Conservation (phyloP, 108 stramenopile species). For the Craspedostauros australis region DNA sequence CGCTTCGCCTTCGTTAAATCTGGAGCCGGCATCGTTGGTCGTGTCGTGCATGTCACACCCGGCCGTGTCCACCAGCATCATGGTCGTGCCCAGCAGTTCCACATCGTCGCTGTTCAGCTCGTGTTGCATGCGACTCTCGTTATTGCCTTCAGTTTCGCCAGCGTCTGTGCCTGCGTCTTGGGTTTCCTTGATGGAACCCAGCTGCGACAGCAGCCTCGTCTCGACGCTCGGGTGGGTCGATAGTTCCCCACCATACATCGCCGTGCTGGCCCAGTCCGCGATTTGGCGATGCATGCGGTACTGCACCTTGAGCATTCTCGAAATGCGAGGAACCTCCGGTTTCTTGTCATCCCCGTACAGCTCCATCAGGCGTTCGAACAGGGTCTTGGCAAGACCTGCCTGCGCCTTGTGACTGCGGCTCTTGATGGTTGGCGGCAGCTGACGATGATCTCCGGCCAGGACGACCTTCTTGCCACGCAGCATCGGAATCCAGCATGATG, state of each 20-base stretch:
- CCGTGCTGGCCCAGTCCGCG: constrained; percentile 88
- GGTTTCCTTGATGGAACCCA: constrained; percentile 13
- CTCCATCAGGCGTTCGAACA: constrained; percentile 92
- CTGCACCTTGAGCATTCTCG: constrained; percentile 87
- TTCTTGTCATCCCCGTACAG: constrained; percentile 36
- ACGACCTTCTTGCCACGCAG: constrained; percentile 76
- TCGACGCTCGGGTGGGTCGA: constrained; percentile 53
- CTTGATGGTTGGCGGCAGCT: constrained; percentile 95
- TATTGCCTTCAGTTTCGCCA: constrained; percentile 4
- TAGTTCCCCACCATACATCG: constrained; percentile 80
- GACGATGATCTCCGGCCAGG: constrained; percentile 95
- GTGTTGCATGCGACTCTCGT: too few species aligned
- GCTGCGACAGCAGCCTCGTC: constrained; percentile 37
- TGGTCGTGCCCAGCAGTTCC: constrained; percentile 26
- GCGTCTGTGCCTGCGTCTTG: background rate
- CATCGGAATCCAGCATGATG: constrained; percentile 92
- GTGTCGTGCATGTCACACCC: constrained; percentile 89
- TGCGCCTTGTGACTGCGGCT: constrained; percentile 39
- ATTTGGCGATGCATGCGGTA: constrained; percentile 95
- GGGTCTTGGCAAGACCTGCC: constrained; percentile 71
- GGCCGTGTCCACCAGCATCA: constrained; percentile 91
- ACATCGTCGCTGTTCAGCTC: constrained; percentile 4
- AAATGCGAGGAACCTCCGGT: constrained; percentile 15
- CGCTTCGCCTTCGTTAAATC: constrained; percentile 83
- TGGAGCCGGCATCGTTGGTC: constrained; percentile 61